Evolutionary conservation across 176 grass and related monocot species (phyloP).

Genomic region (Aechmea fasciata): DNA sequence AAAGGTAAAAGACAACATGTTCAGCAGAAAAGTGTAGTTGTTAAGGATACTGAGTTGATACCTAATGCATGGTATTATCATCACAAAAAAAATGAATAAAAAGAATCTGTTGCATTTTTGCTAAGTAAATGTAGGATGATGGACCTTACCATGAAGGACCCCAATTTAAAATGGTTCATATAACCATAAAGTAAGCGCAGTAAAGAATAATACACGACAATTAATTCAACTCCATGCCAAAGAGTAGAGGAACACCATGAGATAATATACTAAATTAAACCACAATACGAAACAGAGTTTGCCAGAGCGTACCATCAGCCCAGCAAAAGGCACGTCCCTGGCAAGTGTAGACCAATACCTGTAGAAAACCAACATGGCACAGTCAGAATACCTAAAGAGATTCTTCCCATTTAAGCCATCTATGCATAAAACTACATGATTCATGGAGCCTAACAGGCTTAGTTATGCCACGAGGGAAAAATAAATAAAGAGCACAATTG

Average conservation of each 20-base stretch:
- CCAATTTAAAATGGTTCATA: too few relatives aligned
- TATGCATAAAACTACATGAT: too few relatives aligned
- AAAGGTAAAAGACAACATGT: background rate
- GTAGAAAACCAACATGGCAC: conserved; percentile 15
- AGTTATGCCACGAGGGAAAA: too few relatives aligned
- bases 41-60: background rate
- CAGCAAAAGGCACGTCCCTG: conserved; percentile 97
- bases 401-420: too few relatives aligned
- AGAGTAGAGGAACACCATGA: background rate
- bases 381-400: background rate
- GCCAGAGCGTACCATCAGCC: conserved; percentile 63
- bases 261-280: background rate
- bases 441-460: too few relatives aligned
- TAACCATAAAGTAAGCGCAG: too few relatives aligned
- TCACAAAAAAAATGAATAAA: background rate
- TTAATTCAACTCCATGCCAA: background rate
- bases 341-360: conserved; percentile 97
- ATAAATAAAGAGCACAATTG: too few relatives aligned
- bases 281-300: conserved; percentile 8
- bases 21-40: background rate
- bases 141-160: too few relatives aligned
- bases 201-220: background rate
- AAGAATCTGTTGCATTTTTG: background rate
- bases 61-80: background rate
- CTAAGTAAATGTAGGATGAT: too few relatives aligned